phyloP scores from a whole-genome alignment of 148 eudicot genomes.

The Nepenthes mirabilis region DNA sequence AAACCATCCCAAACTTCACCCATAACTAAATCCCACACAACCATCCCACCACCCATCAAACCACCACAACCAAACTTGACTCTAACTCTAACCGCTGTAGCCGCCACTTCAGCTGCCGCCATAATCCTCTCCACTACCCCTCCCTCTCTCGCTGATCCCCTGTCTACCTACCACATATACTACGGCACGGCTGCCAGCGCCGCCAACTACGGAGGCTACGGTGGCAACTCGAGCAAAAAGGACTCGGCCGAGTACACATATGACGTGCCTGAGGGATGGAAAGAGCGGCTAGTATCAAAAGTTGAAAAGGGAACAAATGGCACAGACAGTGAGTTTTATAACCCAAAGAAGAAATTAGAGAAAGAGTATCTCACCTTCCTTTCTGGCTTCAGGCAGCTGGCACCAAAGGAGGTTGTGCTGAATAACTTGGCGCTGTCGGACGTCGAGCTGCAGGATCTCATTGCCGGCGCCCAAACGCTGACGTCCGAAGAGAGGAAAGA shows the following conservation, averaged over 20 bases:
- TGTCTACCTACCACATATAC: conserved; percentile 28
- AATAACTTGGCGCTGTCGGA: conserved; percentile 76
- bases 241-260: conserved; percentile 80
- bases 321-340: conserved; percentile 81
- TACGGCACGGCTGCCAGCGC: conserved; percentile 95
- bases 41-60: conserved; percentile 11
- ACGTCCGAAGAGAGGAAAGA: conserved; percentile 50
- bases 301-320: conserved; percentile 92
- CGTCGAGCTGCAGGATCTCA: conserved; percentile 56
- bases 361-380: conserved; percentile 65
- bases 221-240: conserved; percentile 71
- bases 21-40: conserved; percentile 7
- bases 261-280: conserved; percentile 89
- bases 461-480: conserved; percentile 47
- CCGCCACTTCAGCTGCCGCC: conserved; percentile 16
- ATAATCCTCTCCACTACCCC: conserved; percentile 30
- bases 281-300: conserved; percentile 64
- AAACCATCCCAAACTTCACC: conserved; percentile 17
- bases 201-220: conserved; percentile 84
- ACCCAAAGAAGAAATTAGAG: conserved; percentile 72
- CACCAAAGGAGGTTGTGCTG: conserved; percentile 56
- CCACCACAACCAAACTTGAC: conserved; percentile 23
- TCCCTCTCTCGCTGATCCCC: conserved; percentile 31
- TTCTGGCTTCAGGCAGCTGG: conserved; percentile 52
- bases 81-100: conserved; percentile 33